Percentiles rank a stretch among this genome's conserved stretches.
These are phyloP conservation scores for Grosmannia clavigera DNA, from an alignment of 2,329 filamentous ascomycete species.

Conservation along the genomic window DNA sequence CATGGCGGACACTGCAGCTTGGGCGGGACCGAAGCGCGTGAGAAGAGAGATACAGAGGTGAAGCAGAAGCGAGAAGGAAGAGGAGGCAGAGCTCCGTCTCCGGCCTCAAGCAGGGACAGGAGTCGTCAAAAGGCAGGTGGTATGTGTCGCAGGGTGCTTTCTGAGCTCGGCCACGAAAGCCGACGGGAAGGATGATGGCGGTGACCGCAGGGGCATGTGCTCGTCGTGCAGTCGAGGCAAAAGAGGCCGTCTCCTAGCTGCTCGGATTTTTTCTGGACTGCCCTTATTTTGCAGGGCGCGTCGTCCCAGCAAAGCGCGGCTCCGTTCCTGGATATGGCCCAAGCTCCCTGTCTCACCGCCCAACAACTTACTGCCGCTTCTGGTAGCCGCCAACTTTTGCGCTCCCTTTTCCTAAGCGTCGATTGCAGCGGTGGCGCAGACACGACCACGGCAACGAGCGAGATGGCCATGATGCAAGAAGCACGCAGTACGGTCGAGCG, in stretches of 20 bases:
- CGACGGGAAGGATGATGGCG: neutral
- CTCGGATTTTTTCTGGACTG: neutral
- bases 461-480: constrained; percentile 1
- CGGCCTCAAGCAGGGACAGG: neutral
- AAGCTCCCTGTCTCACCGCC: constrained; percentile 7
- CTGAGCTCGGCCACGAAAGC: neutral
- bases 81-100: neutral
- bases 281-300: constrained; percentile 2
- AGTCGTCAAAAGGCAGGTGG: neutral
- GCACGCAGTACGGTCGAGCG: constrained; percentile 69
- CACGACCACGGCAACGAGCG: neutral
- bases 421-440: neutral
- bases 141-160: neutral
- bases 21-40: constrained; percentile 2
- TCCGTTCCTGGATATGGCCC: neutral
- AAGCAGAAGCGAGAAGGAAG: neutral
- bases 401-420: neutral
- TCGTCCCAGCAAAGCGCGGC: neutral
- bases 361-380: neutral
- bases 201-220: neutral
- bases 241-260: neutral
- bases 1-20: constrained; percentile 40
- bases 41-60: neutral
- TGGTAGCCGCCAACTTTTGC: neutral
- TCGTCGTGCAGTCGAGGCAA: neutral